Evolutionary conservation across 1,139 yeast genomes (phyloP), one percentile per base, ranked within the genome.

Genomic region (Pneumocystis canis): DNA sequence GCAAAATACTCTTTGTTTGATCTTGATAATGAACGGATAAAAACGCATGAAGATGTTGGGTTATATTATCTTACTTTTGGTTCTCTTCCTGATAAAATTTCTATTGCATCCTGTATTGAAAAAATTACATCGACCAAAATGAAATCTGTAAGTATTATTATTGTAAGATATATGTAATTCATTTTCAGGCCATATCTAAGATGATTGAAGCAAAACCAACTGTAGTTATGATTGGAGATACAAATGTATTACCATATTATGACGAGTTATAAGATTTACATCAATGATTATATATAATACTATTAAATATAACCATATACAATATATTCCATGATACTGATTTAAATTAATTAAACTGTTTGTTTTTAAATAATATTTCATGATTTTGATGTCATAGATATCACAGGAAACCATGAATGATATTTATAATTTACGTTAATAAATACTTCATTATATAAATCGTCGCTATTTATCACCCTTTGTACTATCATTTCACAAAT

Each of bases 151-250:
- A 47, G 54, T 30, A 57, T 35, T 57, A 1, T 1, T 35, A 9
- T 57, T 9, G 14, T 39, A 28, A 6, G 30, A 35, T 20, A n/a
- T 30, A 30, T 57, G 9, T 30, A 16, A 57, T 30, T 20, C 5
- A 57, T 30, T 57, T 14, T 14, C 75, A 79, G 67, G 73, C 78
- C 62, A 79, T 80, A 66, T 76, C 79, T 69, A 75, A 77, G 67
- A 75, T 80, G 61, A 78, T 80, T 71, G 79, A 84, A 69, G 81
- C 82, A 68, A 83, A 83, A 71, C 84, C 85, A 79, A 89, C 86
- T 79, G 85, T 86, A 73, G 95, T 86, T 69, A 96, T 94, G 68
- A 85, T 89, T 69, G 99, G 99, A 78, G 85, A 89, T 76, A 84
- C 87, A 68, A 85, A 85, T 74, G 84, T 82, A 70, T 83, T 92